Conservation (phyloP, 495 filamentous ascomycete genomes). For the Neurospora sp. region DNA sequence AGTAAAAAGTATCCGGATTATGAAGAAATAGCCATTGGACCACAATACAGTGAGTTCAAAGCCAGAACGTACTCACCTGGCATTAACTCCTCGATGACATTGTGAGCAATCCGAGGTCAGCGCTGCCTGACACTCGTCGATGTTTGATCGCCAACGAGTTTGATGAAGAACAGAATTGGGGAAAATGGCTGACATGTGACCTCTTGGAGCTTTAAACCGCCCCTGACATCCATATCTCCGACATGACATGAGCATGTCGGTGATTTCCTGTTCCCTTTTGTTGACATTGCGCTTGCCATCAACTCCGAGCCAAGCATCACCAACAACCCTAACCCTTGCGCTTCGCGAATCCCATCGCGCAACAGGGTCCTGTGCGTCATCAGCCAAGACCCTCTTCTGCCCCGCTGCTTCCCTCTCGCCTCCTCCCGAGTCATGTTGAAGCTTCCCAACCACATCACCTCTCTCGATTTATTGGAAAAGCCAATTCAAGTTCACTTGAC, state of each 20-base stretch:
- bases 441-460: no score
- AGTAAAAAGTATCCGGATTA: no score
- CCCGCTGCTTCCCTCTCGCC: not conserved
- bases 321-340: not conserved
- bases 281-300: not conserved
- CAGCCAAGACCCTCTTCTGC: not conserved
- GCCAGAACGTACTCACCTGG: not conserved
- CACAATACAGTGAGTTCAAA: not conserved
- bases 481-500: not conserved
- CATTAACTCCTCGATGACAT: not conserved
- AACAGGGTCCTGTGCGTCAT: not conserved
- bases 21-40: not conserved
- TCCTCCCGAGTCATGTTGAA: not conserved
- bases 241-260: not conserved
- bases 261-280: not conserved
- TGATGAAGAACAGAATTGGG: no score
- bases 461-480: no score
- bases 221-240: not conserved
- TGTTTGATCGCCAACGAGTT: not conserved
- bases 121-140: not conserved
- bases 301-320: not conserved
- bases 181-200: no score
- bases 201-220: no score
- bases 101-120: not conserved
- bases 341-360: not conserved